Evolutionary conservation across 805 yeast genomes (phyloP).

Genomic region (Yarrowia yakushimensis): DNA sequence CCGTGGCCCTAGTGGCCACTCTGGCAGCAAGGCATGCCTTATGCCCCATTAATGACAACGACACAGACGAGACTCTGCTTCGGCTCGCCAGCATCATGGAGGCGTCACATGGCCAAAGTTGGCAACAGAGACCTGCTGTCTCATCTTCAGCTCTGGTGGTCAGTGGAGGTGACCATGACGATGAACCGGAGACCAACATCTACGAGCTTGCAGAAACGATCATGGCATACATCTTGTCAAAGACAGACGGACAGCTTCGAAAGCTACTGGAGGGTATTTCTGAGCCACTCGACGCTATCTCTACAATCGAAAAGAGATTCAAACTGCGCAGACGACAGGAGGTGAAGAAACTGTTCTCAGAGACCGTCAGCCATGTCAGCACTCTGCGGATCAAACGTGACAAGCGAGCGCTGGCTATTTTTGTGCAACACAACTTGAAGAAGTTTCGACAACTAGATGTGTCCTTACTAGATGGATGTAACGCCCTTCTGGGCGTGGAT

Average conservation of each 20-base stretch:
- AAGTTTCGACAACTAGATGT: conserved; percentile 5
- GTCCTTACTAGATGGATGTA: conserved; percentile 1
- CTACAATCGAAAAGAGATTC: neutral
- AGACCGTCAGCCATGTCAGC: neutral
- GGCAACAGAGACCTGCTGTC: neutral
- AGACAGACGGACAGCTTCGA: neutral
- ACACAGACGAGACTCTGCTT: conserved; percentile 4
- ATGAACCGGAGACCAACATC: neutral
- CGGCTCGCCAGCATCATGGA: conserved; percentile 6
- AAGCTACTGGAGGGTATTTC: neutral
- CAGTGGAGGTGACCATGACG: neutral
- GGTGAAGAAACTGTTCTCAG: neutral
- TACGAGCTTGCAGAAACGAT: neutral
- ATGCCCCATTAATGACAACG: neutral
- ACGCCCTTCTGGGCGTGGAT: conserved; percentile 2
- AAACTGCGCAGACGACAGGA: neutral
- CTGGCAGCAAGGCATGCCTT: neutral
- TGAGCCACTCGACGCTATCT: neutral
- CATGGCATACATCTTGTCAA: neutral
- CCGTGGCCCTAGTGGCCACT: neutral
- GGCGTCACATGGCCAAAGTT: neutral
- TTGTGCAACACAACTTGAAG: conserved; percentile 12
- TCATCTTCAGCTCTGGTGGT: neutral
- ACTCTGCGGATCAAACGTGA: neutral
- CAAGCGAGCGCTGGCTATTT: neutral